phyloP scores from a whole-genome alignment of 352 stramenopile genomes.

The Pythium grandisporangium region DNA sequence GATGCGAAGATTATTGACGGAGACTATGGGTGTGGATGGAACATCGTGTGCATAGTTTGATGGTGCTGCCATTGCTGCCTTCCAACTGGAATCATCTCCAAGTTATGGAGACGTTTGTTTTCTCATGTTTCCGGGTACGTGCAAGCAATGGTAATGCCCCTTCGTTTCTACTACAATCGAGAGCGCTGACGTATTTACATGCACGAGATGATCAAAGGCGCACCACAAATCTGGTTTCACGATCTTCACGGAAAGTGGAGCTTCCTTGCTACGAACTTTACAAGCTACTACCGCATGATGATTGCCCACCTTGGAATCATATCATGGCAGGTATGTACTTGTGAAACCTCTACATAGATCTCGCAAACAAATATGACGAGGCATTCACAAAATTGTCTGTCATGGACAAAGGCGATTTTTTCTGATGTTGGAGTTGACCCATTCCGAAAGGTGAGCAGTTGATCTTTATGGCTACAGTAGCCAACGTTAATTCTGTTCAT shows the following conservation, averaged over 20 bases:
- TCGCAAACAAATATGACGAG: too few species aligned
- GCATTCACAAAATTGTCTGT: too few species aligned
- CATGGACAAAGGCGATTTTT: constrained; percentile 58
- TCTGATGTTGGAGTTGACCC: constrained; percentile 50
- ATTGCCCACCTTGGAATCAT: constrained; percentile 67
- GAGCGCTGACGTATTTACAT: not conserved
- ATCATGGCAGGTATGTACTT: constrained; percentile 55
- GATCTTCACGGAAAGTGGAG: constrained; percentile 50
- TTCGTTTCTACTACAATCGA: too few species aligned
- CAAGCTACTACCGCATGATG: constrained; percentile 80
- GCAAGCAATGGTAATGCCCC: too few species aligned
- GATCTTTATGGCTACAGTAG: constrained; percentile 10
- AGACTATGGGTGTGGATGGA: too few species aligned
- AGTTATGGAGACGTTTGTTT: constrained; percentile 50
- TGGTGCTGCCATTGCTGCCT: too few species aligned
- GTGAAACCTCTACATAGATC: too few species aligned
- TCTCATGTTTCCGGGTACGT: constrained; percentile 14
- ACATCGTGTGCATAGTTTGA: too few species aligned
- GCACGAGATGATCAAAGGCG: constrained; percentile 10
- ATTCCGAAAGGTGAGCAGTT: constrained; percentile 26
- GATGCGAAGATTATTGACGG: too few species aligned
- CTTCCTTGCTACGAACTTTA: constrained; percentile 60
- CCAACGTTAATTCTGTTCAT: constrained; percentile 77
- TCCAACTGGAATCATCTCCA: constrained; percentile 45
- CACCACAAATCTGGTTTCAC: constrained; percentile 55